Percentiles rank a stretch among this genome's conserved stretches.
Evolutionary conservation across 129 eudicot genomes (phyloP).

Genomic region (Heracleum sosnowskyi): DNA sequence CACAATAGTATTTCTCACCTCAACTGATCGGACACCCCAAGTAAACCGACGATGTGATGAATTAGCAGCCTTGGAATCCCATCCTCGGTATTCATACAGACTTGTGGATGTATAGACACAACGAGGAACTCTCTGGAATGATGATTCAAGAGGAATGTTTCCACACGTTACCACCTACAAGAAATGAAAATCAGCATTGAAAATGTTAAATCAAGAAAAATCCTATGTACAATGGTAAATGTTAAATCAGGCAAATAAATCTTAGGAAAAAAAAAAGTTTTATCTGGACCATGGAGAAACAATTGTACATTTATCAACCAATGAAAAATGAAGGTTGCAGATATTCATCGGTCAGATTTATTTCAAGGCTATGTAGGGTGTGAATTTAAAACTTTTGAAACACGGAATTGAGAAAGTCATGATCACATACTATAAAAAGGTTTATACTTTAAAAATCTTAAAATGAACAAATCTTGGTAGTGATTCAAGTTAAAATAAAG

Average conservation of each 20-base stretch:
- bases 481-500: background rate
- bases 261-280: background rate
- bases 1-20: slow-evolving; percentile 28
- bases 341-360: background rate
- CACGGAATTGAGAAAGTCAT: background rate
- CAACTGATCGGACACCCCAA: slow-evolving; percentile 60
- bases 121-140: slow-evolving; percentile 59
- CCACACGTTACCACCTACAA: slow-evolving; percentile 67
- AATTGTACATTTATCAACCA: background rate
- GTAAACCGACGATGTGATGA: slow-evolving; percentile 53
- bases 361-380: background rate
- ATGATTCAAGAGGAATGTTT: slow-evolving; percentile 60
- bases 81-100: slow-evolving; percentile 59
- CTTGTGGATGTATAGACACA: slow-evolving; percentile 69
- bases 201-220: background rate
- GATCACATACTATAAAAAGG: background rate
- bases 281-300: background rate
- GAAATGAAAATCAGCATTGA: slow-evolving; percentile 8
- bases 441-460: background rate
- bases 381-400: background rate
- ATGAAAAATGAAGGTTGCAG: background rate
- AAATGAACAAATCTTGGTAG: background rate
- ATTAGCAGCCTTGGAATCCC: slow-evolving; percentile 67
- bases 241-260: background rate
- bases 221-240: background rate